phyloP scores from a whole-genome alignment of 2,329 filamentous ascomycete species.

The Paecilomyces sp. region DNA sequence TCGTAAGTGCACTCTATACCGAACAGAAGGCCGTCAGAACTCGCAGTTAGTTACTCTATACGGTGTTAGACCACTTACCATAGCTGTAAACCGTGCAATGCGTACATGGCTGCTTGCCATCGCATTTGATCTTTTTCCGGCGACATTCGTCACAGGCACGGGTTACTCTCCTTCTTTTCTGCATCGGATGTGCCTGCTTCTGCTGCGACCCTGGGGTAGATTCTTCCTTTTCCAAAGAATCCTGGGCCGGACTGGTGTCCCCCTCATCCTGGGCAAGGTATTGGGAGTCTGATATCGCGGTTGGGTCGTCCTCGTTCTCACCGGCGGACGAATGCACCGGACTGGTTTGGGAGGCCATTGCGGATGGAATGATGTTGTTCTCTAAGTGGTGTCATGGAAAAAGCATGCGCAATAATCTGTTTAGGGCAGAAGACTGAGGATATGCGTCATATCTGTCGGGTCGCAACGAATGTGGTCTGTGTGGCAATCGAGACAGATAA shows the following conservation, averaged over 20 bases:
- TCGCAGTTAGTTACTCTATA: not conserved
- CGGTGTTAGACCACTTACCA: slow-evolving; percentile 50
- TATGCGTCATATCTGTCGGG: not conserved
- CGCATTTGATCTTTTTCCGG: slow-evolving; percentile 81
- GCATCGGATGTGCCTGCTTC: slow-evolving; percentile 47
- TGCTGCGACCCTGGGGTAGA: slow-evolving; percentile 18
- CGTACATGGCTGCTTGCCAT: slow-evolving; percentile 81
- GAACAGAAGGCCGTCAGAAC: not conserved
- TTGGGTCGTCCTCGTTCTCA: slow-evolving; percentile 5
- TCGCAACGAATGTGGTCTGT: not conserved
- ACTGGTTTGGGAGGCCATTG: slow-evolving; percentile 4
- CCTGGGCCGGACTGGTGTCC: slow-evolving; percentile 1
- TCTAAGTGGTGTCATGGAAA: not conserved
- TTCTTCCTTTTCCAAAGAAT: slow-evolving; percentile 9
- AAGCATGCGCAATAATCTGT: not conserved
- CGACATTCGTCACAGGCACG: slow-evolving; percentile 77
- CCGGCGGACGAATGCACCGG: slow-evolving; percentile 3
- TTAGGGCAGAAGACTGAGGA: not conserved
- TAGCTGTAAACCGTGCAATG: slow-evolving; percentile 99
- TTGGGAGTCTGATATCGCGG: slow-evolving; percentile 6
- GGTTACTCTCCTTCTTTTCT: slow-evolving; percentile 72
- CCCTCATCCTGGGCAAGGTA: slow-evolving; percentile 9
- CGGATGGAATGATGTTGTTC: not conserved
- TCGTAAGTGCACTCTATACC: slow-evolving; percentile 82
- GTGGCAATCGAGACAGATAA: not conserved